Base-by-base conservation (phyloP, 371 early-diverging fungal genomes). In the Circinella umbellata region DNA sequence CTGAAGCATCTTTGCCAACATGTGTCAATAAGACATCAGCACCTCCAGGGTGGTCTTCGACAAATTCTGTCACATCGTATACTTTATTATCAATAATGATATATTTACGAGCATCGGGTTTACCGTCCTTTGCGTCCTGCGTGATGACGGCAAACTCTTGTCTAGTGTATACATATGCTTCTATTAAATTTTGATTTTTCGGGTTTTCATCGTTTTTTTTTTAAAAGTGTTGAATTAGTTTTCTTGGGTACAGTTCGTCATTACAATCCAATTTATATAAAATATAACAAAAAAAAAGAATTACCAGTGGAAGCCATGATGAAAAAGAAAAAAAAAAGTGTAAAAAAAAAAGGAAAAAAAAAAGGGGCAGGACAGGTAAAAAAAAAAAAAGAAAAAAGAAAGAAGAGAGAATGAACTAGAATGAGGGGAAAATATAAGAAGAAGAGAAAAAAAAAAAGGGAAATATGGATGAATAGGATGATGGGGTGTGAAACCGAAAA, bases 11-110 rank as follows among this genome's bases (percentile, higher is more conserved):
- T 74, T 89, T 91, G 72, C 97, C 95, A 20, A 91, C 79, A 72
- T 94, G 91, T 10, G 92, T 91, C 70, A 88, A 69, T 46, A 94
- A 80, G 15, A 92, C 92, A 34, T 61, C 73, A 27, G 79, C 82
- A 68, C 95, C 95, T 66, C 97, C 97, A 49, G 97, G 97, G 77
- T 97, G 97, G 70, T 89, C 90, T 64, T 81, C 80, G 51, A 90
- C 74, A 76, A 96, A 95, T 34, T 93, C 93, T 17, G 91, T 88
- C 27, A 96, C 85, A 86, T 97, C 95, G 72, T 95, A 96, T 13
- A 96, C 90, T 74, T 93, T 92, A 75, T 88, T 86, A 73, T 94
- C 89, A 73, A 95, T 91, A 69, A 94, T 87, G 57, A 92, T 85
- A 76, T 85, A 91, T 51, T 81, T 74, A 73, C 80, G 84, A 47